Base-by-base conservation (phyloP, 2,329 filamentous ascomycete species). In the Calonectria crousiana region DNA sequence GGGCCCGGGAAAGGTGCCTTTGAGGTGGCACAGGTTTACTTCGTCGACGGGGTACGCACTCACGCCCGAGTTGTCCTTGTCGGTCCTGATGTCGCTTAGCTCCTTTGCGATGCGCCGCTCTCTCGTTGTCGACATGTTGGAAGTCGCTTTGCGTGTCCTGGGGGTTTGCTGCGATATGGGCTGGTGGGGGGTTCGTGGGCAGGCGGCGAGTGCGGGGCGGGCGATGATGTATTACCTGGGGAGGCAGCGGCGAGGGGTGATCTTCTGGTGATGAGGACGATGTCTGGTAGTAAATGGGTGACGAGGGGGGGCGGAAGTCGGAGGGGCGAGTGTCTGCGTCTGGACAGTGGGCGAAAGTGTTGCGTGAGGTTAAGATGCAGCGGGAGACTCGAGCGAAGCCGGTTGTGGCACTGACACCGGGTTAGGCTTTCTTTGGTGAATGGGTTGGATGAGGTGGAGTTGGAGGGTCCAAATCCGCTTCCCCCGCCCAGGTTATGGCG, bases 1-100 rank as follows among this genome's bases (percentile, higher is more conserved):
- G 1, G 97, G 97, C 0, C 95, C 97, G 47, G 90, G 90, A 83
- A 99, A 97, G 72, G 92, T 91, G 72, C 96, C 97, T 78, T 92
- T 93, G 75, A 99, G 92, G 81, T 96, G 94, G 72, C 93, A 95
- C 71, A 98, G 87, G 84, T 95, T 94, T 76, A 92, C 90, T 60
- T 90, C 90, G 75, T 91, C 89, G 72, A 92, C 86, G 1, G 92
- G 89, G 68, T 92, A 88, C 18, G 94, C 95, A 36, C 89, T 89
- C 80, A 98, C 95, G 74, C 95, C 93, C 26, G 95, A 97, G 75
- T 91, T 90, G 71, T 90, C 89, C 74, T 83, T 86, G 89, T 99
- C 97, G 74, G 88, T 88, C 65, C 92, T 86, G 78, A 97, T 95
- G 81, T 96, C 95, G 75, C 87, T 86, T 71, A 97, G 89, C 89